These are phyloP conservation scores for Mucor racemosus DNA, from an alignment of 371 early-diverging fungal genomes.

Conservation along the genomic window DNA sequence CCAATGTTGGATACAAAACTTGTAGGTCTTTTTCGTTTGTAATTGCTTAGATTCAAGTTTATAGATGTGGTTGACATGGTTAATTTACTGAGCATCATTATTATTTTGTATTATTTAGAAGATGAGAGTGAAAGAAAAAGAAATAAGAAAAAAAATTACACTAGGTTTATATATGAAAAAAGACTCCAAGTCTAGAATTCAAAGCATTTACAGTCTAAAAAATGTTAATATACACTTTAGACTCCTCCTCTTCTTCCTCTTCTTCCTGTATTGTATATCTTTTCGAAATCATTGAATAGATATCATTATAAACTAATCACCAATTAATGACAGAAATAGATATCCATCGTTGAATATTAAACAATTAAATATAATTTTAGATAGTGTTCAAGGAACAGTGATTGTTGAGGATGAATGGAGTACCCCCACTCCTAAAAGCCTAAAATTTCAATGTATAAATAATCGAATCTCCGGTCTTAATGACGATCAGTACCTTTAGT, in stretches of 20 bases:
- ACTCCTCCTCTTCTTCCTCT: background rate
- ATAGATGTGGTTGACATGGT: conserved; percentile 4
- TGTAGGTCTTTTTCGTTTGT: conserved; percentile 15
- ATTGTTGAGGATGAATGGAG: background rate
- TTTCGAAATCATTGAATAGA: background rate
- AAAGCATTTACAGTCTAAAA: background rate
- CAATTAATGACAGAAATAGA: conserved; percentile 5
- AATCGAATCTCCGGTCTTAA: background rate
- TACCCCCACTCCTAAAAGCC: background rate
- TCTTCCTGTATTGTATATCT: background rate
- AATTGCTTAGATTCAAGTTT: conserved; percentile 1
- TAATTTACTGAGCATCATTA: conserved; percentile 11
- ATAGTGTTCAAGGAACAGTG: background rate
- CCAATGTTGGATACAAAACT: conserved; percentile 10
- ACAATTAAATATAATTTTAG: conserved; percentile 3
- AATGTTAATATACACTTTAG: conserved; percentile 3
- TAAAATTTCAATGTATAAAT: background rate
- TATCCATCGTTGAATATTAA: background rate
- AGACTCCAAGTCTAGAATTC: conserved; percentile 4
- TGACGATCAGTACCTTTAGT: background rate
- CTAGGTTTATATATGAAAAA: background rate
- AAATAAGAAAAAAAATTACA: background rate
- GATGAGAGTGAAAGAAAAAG: background rate
- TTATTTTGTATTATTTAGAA: background rate
- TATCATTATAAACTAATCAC: background rate